Evolutionary conservation across 305 asterid species (phyloP).

Genomic region (Solanum chacoense): DNA sequence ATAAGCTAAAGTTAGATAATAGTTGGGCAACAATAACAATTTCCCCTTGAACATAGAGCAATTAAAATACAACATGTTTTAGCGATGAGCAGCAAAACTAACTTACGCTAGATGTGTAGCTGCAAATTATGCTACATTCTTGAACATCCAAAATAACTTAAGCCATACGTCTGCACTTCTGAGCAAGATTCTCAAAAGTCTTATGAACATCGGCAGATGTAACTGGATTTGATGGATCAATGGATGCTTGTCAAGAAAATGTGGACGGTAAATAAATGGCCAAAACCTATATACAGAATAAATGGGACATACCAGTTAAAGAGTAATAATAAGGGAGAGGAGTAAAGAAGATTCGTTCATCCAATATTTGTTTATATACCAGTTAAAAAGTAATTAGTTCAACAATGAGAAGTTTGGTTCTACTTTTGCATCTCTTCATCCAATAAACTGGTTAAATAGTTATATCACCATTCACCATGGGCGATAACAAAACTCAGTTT

Average conservation of each 20-base stretch:
- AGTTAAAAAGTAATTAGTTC: not conserved
- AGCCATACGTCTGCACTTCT: slow-evolving; percentile 44
- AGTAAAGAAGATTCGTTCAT: not conserved
- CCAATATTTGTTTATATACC: not conserved
- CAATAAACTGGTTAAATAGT: not conserved
- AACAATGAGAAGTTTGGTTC: not conserved
- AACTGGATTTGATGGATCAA: slow-evolving; percentile 62
- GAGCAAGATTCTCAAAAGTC: slow-evolving; percentile 73
- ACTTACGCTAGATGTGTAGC: not conserved
- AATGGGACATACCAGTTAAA: not conserved
- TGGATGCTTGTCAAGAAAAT: slow-evolving; percentile 34
- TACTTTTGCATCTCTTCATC: not conserved
- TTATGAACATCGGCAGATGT: slow-evolving; percentile 45
- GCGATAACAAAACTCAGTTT: not conserved
- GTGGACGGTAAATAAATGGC: not conserved
- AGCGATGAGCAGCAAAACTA: not conserved
- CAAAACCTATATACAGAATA: not conserved
- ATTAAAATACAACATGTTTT: not conserved
- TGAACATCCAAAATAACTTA: slow-evolving; percentile 12
- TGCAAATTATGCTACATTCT: not conserved
- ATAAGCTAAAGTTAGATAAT: not conserved
- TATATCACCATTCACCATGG: not conserved
- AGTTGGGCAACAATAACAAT: not conserved
- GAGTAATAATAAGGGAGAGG: not conserved
- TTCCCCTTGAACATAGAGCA: not conserved